phyloP scores from a whole-genome alignment of 2,329 filamentous ascomycete genomes.

The Penicillium sp. region DNA sequence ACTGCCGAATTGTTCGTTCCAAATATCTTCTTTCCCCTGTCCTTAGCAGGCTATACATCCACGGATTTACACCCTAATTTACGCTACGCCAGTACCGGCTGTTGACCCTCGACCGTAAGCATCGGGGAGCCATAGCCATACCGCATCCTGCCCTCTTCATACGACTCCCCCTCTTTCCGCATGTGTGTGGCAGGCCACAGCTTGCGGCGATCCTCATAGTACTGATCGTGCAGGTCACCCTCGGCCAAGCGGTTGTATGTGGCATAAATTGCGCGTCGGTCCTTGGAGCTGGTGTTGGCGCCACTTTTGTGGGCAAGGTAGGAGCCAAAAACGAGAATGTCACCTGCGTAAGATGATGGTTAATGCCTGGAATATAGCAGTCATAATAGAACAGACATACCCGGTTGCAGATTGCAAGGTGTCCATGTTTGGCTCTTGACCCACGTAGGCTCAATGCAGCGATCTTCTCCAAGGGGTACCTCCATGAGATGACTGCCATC shows the following conservation, averaged over 20 bases:
- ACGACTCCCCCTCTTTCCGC: conserved; percentile 27
- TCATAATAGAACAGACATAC: too few species aligned
- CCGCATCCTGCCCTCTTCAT: conserved; percentile 28
- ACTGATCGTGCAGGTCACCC: conserved; percentile 36
- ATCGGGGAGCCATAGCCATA: conserved; percentile 36
- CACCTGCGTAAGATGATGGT: too few species aligned
- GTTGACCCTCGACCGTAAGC: conserved; percentile 17
- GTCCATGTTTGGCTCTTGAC: conserved; percentile 30
- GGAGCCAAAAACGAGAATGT: conserved; percentile 35
- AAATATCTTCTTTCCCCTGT: too few species aligned
- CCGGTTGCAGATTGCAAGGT: conserved; percentile 27
- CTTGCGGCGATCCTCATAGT: conserved; percentile 36
- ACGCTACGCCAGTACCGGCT: too few species aligned
- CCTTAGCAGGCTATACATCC: too few species aligned
- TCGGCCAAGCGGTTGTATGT: conserved; percentile 37
- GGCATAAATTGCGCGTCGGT: conserved; percentile 37
- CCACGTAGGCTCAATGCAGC: conserved; percentile 32
- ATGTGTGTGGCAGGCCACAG: conserved; percentile 38
- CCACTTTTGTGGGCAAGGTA: conserved; percentile 36
- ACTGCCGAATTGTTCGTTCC: too few species aligned
- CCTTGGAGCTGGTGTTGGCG: conserved; percentile 27
- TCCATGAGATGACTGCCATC: conserved; percentile 32
- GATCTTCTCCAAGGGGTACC: conserved; percentile 29
- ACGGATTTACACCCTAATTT: too few species aligned
- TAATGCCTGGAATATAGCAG: too few species aligned